Evolutionary conservation across 2,329 filamentous ascomycete species (phyloP).

Genomic region (Fusarium clavum): DNA sequence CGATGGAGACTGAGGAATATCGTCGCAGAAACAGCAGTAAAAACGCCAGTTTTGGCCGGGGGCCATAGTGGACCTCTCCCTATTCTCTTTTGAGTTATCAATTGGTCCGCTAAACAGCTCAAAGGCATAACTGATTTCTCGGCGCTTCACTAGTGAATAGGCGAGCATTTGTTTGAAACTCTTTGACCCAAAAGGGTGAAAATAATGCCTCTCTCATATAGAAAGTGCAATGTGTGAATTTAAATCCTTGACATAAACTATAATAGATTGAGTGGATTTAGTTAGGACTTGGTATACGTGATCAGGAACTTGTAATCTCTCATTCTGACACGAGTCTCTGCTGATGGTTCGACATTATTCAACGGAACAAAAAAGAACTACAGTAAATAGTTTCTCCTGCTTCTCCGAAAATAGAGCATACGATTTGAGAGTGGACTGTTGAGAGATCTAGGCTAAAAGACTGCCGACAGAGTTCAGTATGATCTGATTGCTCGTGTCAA

Average conservation of each 20-base stretch:
- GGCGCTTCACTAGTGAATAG: slow-evolving; percentile 24
- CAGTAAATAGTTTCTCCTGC: slow-evolving; percentile 1
- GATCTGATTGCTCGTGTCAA: slow-evolving; percentile 30
- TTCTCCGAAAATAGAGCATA: slow-evolving; percentile 7
- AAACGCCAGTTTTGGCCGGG: slow-evolving; percentile 14
- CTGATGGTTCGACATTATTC: slow-evolving; percentile 12
- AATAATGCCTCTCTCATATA: slow-evolving; percentile 3
- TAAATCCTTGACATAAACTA: not conserved
- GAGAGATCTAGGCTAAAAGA: slow-evolving; percentile 4
- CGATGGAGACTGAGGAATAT: slow-evolving; percentile 4
- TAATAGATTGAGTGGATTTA: not conserved
- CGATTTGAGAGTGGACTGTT: slow-evolving; percentile 2
- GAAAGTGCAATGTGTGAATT: slow-evolving; percentile 9
- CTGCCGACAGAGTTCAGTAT: not conserved
- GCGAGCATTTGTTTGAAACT: slow-evolving; percentile 11
- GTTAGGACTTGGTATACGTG: slow-evolving; percentile 2
- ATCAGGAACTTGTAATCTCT: slow-evolving; percentile 2
- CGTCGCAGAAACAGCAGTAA: slow-evolving; percentile 12
- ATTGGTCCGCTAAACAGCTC: slow-evolving; percentile 37
- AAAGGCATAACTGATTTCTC: slow-evolving; percentile 10
- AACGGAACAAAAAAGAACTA: not conserved
- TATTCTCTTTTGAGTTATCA: slow-evolving; percentile 8
- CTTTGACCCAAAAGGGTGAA: slow-evolving; percentile 5
- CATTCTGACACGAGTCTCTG: not conserved
- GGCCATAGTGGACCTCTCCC: slow-evolving; percentile 18